Base-by-base conservation (phyloP, 768 basidiomycete genomes). In the Boletus subcaerulescens region DNA sequence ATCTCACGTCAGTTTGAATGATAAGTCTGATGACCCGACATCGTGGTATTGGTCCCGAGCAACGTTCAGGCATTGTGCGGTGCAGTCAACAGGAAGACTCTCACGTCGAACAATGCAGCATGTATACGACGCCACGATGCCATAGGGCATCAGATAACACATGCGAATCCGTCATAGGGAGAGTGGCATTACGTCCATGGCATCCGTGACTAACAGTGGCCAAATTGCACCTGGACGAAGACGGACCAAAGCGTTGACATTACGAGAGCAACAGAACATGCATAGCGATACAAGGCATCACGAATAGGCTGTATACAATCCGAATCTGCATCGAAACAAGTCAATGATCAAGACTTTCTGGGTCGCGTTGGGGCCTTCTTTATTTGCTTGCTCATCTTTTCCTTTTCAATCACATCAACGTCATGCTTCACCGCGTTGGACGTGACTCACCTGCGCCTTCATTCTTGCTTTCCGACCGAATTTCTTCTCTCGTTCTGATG, bases 381-480 rank as follows among this genome's bases (percentile, higher is more conserved):
- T 3, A 52, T 33, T 14, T 66, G 65, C 47, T 62, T 54, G 52
- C 58, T 65, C 41, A 72, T 74, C 60, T 63, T 70, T 57, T 67
- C 69, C 72, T 72, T 46, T 55, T 48, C 32, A 26, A 52, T 9
- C 13, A 11, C 15, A 45, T 58, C 38, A 63, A 50, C 14, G 26
- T 33, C 56, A 15, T 48, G 15, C 14, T n/a, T 10, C 13, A 24
- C 22, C 45, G 18, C 13, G 22, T 4, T 13, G 12, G 20, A 42
- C 15, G 31, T 20, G 36, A 62, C 70, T 50, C 52, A 77, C 76
- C 72, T 77, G 75, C 1, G 76, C 76, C 49, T 70, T 69, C 20
- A 63, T 65, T 52, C 76, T 62, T 22, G 77, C 76, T 20, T 73
- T 73, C 38, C 76, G 63, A 22, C 76, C 73, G 14, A 76, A 59